These are phyloP conservation scores for Fragilariopsis cylindrus DNA, from an alignment of 108 stramenopile species.

Conservation along the genomic window DNA sequence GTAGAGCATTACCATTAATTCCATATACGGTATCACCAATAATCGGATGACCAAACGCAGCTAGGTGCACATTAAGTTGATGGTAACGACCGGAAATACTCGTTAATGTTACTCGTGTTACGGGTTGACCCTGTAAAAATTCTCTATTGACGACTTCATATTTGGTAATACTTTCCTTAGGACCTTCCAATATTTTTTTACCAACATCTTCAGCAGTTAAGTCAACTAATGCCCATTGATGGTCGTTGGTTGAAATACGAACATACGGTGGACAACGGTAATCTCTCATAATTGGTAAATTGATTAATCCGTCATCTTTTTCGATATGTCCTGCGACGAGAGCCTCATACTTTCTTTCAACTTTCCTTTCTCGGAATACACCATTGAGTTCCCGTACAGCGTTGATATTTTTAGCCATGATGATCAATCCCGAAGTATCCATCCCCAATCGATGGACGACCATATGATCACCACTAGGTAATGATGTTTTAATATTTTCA, in stretches of 20 bases:
- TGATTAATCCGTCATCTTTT: conserved; percentile 66
- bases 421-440: conserved; percentile 84
- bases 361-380: conserved; percentile 69
- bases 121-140: conserved; percentile 64
- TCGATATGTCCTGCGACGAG: conserved; percentile 75
- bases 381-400: conserved; percentile 68
- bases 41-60: conserved; percentile 89
- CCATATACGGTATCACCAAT: conserved; percentile 85
- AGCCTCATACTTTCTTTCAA: conserved; percentile 78
- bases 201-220: conserved; percentile 59
- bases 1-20: conserved; percentile 63
- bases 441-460: conserved; percentile 85
- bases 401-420: conserved; percentile 66
- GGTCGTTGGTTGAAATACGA: conserved; percentile 77
- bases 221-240: conserved; percentile 63
- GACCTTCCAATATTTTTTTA: conserved; percentile 71
- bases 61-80: conserved; percentile 86
- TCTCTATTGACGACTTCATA: conserved; percentile 69
- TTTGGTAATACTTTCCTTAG: conserved; percentile 78
- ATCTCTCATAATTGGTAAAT: conserved; percentile 77
- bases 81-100: conserved; percentile 83
- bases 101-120: conserved; percentile 72
- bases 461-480: conserved; percentile 77
- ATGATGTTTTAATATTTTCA: conserved; percentile 54
- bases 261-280: conserved; percentile 82